Evolutionary conservation across 257 asterid species (phyloP), one percentile per base, ranked within the genome.

Genomic region (Nyctanthes arbortristis): DNA sequence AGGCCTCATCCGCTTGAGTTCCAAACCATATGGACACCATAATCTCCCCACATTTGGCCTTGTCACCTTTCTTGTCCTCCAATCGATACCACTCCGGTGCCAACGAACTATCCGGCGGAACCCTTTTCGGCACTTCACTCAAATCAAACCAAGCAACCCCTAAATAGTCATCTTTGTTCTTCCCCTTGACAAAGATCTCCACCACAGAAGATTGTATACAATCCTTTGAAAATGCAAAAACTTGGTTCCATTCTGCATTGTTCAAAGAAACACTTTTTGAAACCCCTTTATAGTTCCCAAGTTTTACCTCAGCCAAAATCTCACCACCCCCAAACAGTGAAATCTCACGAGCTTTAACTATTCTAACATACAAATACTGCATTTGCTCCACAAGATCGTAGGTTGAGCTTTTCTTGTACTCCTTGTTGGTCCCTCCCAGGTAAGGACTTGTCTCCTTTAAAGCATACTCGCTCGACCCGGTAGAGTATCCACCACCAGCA

Each of bases 31-130:
- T 85, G 0, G 96, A 75, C 8, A 84, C 85, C 97, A 91, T 91
- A 5, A 91, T 75, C 47, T 91, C 97, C 27, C 89, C 87, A 3
- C 85, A 77, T 59, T 91, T 86, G 0, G 75, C 63, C 77, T 87
- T 80, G 6, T 91, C 97, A 0, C 97, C 97, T 56, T 88, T 88
- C 76, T 77, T 83, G 60, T 88, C 96, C 78, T 85, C 97, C 92
- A 87, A 85, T 84, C 92, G 78, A 56, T 80, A 87, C 97, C 97
- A 91, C 6, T 91, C 96, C 0, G 97, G 97, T 4, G 97, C 97
- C 63, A 91, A 66, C 52, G 87, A 91, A 63, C 95, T 87, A 72
- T 91, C 97, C 0, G 97, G 97, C 0, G 88, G 97, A 22, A 75
- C 86, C 83, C 96, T 75, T 61, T 82, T 88, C 16, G 94, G 97